phyloP scores from a whole-genome alignment of 768 basidiomycete species.

The Chalciporus chontae region DNA sequence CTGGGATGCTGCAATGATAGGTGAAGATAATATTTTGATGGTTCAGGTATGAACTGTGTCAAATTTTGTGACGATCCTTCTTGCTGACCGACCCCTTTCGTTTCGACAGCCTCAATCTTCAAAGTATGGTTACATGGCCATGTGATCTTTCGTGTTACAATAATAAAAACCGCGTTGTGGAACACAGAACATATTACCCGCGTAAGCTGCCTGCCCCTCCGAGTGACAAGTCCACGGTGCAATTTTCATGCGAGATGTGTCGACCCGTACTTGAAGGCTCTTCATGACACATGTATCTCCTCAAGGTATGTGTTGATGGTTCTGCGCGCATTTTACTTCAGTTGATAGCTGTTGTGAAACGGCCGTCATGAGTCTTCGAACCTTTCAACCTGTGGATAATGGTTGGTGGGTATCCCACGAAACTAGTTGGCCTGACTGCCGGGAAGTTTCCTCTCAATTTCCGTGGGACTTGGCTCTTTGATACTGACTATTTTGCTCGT shows the following conservation, averaged over 20 bases:
- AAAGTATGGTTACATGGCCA: slow-evolving; percentile 26
- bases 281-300: too few relatives aligned
- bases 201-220: not conserved
- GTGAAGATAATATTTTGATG: slow-evolving; percentile 34
- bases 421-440: too few relatives aligned
- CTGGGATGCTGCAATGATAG: slow-evolving; percentile 34
- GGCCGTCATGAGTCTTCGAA: too few relatives aligned
- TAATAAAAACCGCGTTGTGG: not conserved
- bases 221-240: slow-evolving; percentile 3
- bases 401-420: too few relatives aligned
- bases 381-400: too few relatives aligned
- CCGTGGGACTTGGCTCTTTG: too few relatives aligned
- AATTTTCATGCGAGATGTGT: slow-evolving; percentile 16
- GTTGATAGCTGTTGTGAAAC: too few relatives aligned
- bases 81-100: not conserved
- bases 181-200: not conserved
- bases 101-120: slow-evolving; percentile 8
- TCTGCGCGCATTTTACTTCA: too few relatives aligned
- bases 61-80: not conserved
- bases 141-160: slow-evolving; percentile 15
- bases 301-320: too few relatives aligned
- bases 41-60: slow-evolving; percentile 25
- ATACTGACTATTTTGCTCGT: too few relatives aligned
- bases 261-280: too few relatives aligned
- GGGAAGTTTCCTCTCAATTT: too few relatives aligned